Conservation (phyloP, 768 basidiomycete genomes). For the Hortiboletus campestris region DNA sequence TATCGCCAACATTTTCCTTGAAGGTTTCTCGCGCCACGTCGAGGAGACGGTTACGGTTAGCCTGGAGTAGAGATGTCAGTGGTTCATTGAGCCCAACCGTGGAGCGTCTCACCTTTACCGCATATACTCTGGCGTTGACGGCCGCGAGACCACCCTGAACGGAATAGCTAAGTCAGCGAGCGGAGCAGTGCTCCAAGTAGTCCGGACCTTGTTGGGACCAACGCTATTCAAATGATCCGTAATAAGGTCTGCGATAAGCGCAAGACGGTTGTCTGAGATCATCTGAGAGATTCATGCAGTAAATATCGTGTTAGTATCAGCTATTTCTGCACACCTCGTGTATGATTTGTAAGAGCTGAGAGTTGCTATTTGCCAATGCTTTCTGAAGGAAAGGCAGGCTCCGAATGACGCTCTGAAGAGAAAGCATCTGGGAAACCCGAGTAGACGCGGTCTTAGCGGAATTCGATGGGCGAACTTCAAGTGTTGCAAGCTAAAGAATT, state of each 20-base stretch:
- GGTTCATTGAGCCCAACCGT: background rate
- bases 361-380: slow-evolving; percentile 56
- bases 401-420: slow-evolving; percentile 69
- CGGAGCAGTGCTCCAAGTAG: background rate
- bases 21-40: slow-evolving; percentile 95
- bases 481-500: slow-evolving; percentile 56
- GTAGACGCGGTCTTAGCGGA: slow-evolving; percentile 63
- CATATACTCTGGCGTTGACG: slow-evolving; percentile 83
- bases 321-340: slow-evolving; percentile 43
- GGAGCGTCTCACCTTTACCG: slow-evolving; percentile 57
- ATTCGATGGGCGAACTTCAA: slow-evolving; percentile 53
- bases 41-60: slow-evolving; percentile 77
- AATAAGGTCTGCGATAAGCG: slow-evolving; percentile 58
- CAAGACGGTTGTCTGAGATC: slow-evolving; percentile 71
- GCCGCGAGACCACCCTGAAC: slow-evolving; percentile 66
- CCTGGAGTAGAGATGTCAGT: slow-evolving; percentile 35
- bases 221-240: slow-evolving; percentile 67
- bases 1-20: slow-evolving; percentile 90
- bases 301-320: background rate
- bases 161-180: background rate
- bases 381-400: slow-evolving; percentile 61
- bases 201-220: slow-evolving; percentile 54
- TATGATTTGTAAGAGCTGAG: slow-evolving; percentile 62
- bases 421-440: slow-evolving; percentile 77
- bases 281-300: slow-evolving; percentile 42